These are phyloP conservation scores for Zopfia rhizophila DNA, from an alignment of 2,329 filamentous ascomycete species.

Conservation along the genomic window DNA sequence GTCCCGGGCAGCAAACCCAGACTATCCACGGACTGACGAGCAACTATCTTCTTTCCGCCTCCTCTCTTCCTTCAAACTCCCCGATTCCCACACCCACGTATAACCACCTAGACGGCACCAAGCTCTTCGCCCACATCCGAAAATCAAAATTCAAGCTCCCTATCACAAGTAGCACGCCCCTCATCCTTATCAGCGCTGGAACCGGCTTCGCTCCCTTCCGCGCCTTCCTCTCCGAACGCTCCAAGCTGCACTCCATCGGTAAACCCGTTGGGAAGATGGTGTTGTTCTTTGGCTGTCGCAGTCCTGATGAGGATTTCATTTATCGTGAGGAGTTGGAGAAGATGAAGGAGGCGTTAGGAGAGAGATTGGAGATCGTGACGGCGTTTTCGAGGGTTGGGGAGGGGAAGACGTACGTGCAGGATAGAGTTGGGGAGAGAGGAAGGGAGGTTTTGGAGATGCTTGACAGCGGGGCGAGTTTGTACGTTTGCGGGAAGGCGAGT, in stretches of 20 bases:
- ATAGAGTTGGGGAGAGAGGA: conserved; percentile 45
- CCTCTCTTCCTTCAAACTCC: conserved; percentile 29
- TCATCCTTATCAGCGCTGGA: conserved; percentile 57
- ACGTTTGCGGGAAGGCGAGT: conserved; percentile 51
- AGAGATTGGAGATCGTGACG: conserved; percentile 36
- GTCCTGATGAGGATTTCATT: conserved; percentile 42
- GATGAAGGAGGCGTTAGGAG: conserved; percentile 30
- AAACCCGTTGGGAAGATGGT: conserved; percentile 42
- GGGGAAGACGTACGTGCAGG: conserved; percentile 51
- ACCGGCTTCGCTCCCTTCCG: conserved; percentile 50
- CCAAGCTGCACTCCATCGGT: conserved; percentile 42
- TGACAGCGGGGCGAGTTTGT: conserved; percentile 52
- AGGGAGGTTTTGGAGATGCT: conserved; percentile 46
- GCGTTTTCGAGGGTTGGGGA: conserved; percentile 35
- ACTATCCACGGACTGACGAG: conserved; percentile 51
- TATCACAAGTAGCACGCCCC: conserved; percentile 52
- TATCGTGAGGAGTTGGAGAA: conserved; percentile 40
- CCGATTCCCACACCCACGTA: conserved; percentile 26
- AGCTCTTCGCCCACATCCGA: conserved; percentile 53
- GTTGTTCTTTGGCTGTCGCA: conserved; percentile 47
- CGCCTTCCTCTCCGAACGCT: conserved; percentile 47
- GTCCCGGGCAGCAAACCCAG: conserved; percentile 21
- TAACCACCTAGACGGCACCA: conserved; percentile 28
- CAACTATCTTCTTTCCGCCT: conserved; percentile 50
- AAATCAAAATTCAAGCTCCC: conserved; percentile 61